Evolutionary conservation across 805 yeast species (phyloP).

Genomic region (Sungouiella thailandica): DNA sequence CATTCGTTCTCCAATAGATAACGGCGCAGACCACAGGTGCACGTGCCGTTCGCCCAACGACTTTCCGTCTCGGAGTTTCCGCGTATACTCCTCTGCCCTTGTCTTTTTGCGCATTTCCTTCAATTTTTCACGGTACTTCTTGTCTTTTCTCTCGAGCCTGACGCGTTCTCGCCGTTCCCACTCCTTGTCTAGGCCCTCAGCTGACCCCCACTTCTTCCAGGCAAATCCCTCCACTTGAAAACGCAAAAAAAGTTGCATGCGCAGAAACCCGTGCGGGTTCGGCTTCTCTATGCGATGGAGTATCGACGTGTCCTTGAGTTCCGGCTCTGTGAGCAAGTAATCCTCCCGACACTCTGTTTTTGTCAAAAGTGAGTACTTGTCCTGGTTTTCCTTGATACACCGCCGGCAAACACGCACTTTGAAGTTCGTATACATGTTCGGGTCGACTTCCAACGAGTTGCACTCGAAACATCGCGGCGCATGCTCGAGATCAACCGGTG

Average conservation of each 20-base stretch:
- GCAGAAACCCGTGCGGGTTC: slow-evolving; percentile 88
- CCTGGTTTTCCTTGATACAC: slow-evolving; percentile 71
- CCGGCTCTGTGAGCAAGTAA: slow-evolving; percentile 90
- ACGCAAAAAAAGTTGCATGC: slow-evolving; percentile 89
- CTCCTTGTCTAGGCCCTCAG: slow-evolving; percentile 85
- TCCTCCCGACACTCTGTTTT: slow-evolving; percentile 95
- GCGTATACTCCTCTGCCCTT: slow-evolving; percentile 84
- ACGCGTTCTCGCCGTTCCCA: slow-evolving; percentile 79
- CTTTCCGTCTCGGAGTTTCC: slow-evolving; percentile 57
- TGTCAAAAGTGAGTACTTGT: slow-evolving; percentile 84
- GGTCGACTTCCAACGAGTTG: slow-evolving; percentile 73
- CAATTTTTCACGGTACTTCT: slow-evolving; percentile 70
- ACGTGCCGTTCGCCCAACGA: slow-evolving; percentile 55
- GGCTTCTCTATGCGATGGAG: slow-evolving; percentile 81
- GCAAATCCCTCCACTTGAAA: slow-evolving; percentile 93
- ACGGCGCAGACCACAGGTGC: slow-evolving; percentile 69
- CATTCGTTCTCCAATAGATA: slow-evolving; percentile 32
- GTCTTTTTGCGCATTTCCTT: slow-evolving; percentile 87
- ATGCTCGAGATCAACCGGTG: slow-evolving; percentile 63
- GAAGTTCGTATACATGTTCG: slow-evolving; percentile 64
- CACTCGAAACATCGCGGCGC: slow-evolving; percentile 88
- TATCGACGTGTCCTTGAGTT: slow-evolving; percentile 62
- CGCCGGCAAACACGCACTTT: slow-evolving; percentile 67
- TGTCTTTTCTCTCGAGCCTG: slow-evolving; percentile 69
- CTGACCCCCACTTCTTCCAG: slow-evolving; percentile 90